Conservation (phyloP, 1,139 yeast species). For the Taphrina wiesneri region DNA sequence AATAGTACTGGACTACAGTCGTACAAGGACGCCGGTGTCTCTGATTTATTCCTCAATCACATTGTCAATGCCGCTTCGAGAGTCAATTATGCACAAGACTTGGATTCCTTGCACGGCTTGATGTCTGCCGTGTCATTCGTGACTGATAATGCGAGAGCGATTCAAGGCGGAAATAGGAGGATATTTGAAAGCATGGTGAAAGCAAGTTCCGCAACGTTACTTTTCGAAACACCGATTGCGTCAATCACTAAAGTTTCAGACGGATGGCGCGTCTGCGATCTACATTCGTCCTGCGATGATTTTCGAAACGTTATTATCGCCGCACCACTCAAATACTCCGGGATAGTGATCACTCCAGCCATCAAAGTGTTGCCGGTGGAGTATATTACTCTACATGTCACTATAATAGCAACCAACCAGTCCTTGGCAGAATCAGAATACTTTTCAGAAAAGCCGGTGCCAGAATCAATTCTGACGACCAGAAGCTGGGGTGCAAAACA, state of each 20-base stretch:
- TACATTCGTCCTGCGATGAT: background rate
- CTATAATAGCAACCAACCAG: slow-evolving; percentile 42
- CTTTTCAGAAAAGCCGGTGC: slow-evolving; percentile 39
- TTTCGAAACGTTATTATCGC: slow-evolving; percentile 52
- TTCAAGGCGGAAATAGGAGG: slow-evolving; percentile 51
- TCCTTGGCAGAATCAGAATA: slow-evolving; percentile 37
- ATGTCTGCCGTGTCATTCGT: slow-evolving; percentile 50
- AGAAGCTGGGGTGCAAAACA: slow-evolving; percentile 40
- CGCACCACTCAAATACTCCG: slow-evolving; percentile 47
- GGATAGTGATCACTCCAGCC: slow-evolving; percentile 39
- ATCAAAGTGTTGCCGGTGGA: slow-evolving; percentile 40
- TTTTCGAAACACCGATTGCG: slow-evolving; percentile 44
- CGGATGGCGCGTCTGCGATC: slow-evolving; percentile 41
- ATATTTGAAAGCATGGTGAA: slow-evolving; percentile 49
- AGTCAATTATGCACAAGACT: slow-evolving; percentile 50
- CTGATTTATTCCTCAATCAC: slow-evolving; percentile 42
- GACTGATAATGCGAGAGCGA: slow-evolving; percentile 45
- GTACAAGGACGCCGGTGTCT: slow-evolving; percentile 28
- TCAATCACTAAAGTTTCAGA: slow-evolving; percentile 37
- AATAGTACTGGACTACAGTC: slow-evolving; percentile 42
- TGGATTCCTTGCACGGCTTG: slow-evolving; percentile 48
- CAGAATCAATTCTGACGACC: slow-evolving; percentile 46
- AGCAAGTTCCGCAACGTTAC: slow-evolving; percentile 45
- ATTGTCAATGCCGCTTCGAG: slow-evolving; percentile 50
- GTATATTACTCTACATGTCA: slow-evolving; percentile 45